phyloP scores from a whole-genome alignment of 2,329 filamentous ascomycete species.

The Lachnum nothofagi region DNA sequence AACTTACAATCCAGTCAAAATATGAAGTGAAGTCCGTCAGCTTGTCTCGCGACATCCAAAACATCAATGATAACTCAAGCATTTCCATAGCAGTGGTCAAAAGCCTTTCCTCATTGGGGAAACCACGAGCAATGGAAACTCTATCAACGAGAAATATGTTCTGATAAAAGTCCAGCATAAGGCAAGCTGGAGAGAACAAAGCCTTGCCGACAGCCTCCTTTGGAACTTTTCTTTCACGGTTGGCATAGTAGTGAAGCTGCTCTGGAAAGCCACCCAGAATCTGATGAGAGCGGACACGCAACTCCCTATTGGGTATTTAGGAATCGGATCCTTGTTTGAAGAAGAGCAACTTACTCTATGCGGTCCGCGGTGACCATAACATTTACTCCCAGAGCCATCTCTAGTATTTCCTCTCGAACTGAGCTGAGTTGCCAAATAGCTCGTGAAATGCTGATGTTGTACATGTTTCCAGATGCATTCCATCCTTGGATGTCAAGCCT shows the following conservation, averaged over 20 bases:
- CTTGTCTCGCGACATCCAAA: slow-evolving; percentile 29
- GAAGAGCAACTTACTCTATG: slow-evolving; percentile 17
- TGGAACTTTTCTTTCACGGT: slow-evolving; percentile 11
- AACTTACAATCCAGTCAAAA: slow-evolving; percentile 30
- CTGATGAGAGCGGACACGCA: slow-evolving; percentile 20
- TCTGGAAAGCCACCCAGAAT: slow-evolving; percentile 18
- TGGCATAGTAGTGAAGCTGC: slow-evolving; percentile 22
- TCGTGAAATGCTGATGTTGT: slow-evolving; percentile 17
- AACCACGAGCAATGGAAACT: slow-evolving; percentile 22
- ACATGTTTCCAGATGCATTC: slow-evolving; percentile 21
- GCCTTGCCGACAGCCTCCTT: slow-evolving; percentile 17
- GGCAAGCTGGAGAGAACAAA: slow-evolving; percentile 20
- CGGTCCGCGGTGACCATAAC: slow-evolving; percentile 19
- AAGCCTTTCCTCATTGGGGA: slow-evolving; percentile 22
- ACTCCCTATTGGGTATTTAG: slow-evolving; percentile 17
- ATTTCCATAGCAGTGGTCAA: slow-evolving; percentile 28
- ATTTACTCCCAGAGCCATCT: slow-evolving; percentile 27
- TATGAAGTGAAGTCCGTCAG: slow-evolving; percentile 17
- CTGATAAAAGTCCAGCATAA: slow-evolving; percentile 26
- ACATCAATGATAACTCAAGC: slow-evolving; percentile 25
- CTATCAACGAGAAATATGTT: slow-evolving; percentile 29
- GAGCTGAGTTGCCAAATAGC: slow-evolving; percentile 16
- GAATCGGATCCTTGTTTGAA: not conserved
- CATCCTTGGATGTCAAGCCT: slow-evolving; percentile 26
- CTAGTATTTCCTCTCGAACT: slow-evolving; percentile 30